Evolutionary conservation across 176 grass and related monocot genomes (phyloP), one percentile per base, ranked within the genome.

Genomic region (Zoysia pacifica): DNA sequence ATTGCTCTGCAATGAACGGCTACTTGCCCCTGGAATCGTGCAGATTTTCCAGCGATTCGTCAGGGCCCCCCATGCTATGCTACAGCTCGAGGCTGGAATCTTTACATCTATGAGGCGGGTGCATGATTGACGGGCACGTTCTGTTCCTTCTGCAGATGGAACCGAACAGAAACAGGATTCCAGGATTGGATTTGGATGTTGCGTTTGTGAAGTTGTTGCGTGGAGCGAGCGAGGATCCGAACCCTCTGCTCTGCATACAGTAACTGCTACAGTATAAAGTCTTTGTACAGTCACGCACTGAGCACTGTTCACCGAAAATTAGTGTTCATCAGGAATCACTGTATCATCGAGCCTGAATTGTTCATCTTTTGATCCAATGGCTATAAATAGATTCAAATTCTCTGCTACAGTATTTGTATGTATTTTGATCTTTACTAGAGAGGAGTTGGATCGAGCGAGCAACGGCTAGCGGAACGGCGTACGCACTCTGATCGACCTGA

Each of bases 11-110:
- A 73, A 81, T 74, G 63, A 38, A 47, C 43, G 12, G 60, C 14
- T 28, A 28, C 28, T 28, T 28, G 28, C 28, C 28, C 47, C 46
- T 81, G 62, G 63, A 68, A 70, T 60, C 48, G 85, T 79, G 65
- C 62, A 74, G 85, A 84, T 81, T 78, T 76, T 74, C 65, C 89
- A 88, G 81, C 86, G 68, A 86, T 64, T 43, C 53, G 53, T 42
- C 54, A 62, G 65, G 70, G 76, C 39, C 18, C 79, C 82, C 82
- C 71, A 73, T 75, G 52, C 28, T 28, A 28, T 28, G 28, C 38
- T 46, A 86, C 69, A 91, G 74, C 62, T 49, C n/a, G 62, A 51
- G 48, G 38, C 44, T 35, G 71, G 48, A 84, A 61, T 81, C 79
- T 81, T 84, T 81, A 87, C 90, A 89, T 58, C 83, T 28, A 28